Evolutionary conservation across 352 stramenopile species (phyloP), one percentile per base, ranked within the genome.

Genomic region (Sclerospora graminicola): DNA sequence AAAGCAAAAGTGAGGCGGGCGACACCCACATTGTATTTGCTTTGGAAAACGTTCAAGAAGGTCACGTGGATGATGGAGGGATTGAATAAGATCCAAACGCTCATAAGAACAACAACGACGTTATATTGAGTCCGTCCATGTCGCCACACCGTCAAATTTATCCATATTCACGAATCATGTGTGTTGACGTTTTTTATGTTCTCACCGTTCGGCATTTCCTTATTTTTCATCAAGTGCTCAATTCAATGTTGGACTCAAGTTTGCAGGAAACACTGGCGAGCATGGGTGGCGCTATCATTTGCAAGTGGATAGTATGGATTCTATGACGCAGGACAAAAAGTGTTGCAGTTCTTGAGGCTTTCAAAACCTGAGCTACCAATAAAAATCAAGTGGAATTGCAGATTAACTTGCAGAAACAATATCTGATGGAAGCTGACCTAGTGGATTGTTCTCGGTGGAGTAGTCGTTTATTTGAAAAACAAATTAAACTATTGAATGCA

Each of bases 321-420:
- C 41, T 13, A 35, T 30, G 20, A 63, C 49, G 30, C 35, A 48
- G 7, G 21, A 38, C 10, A 53, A 47, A 38, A 19, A 9, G 51
- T 50, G 38, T 27, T 53, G 46, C 35, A 84, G 41, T 86, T 84
- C 54, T 30, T 86, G 18, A 66, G 54, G 45, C 54, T 85, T 5
- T 81, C 69, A 11, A 73, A 85, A 45, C 73, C 73, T 0, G 74
- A 85, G 33, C 57, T 89, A 8, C 54, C 74, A 1, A 18, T 50
- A 71, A 68, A 10, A 69, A 69, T 27, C 64, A 84, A 58, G 65
- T 69, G 1, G 61, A 86, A 48, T 44, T 84, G 38, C 38, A 63
- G 11, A 52, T 89, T 31, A 63, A 44, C 26, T 50, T 92, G 5
- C 74, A 74, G 6, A 33, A 8, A 0, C 45, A 42, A n/a, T 91